Percentiles rank a stretch among this genome's conserved stretches.
These are phyloP conservation scores for Wallacemonas sp. DNA, from an alignment of 208 protist species.

Conservation along the genomic window DNA sequence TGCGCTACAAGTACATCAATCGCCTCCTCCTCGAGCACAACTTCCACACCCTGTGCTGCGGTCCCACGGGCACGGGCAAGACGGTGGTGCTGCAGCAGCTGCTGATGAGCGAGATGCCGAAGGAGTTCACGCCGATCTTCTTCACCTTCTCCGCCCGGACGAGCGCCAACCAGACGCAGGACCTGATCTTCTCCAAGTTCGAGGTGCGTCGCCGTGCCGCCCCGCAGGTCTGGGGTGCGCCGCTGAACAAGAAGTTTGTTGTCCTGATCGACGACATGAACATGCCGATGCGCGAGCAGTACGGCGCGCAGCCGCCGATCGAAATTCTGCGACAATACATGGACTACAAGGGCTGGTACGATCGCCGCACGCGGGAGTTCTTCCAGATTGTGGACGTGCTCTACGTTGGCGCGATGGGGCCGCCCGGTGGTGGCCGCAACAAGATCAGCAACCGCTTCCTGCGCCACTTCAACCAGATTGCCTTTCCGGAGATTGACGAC, in stretches of 20 bases:
- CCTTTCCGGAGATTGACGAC: conserved; percentile 96
- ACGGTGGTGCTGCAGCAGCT: conserved; percentile 95
- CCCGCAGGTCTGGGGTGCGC: conserved; percentile 96
- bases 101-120: conserved; percentile 93
- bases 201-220: conserved; percentile 95
- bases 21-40: conserved; percentile 89
- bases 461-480: conserved; percentile 98
- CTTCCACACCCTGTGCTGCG: conserved; percentile 95
- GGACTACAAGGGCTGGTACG: conserved; percentile 98
- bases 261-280: conserved; percentile 99
- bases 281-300: conserved; percentile 98
- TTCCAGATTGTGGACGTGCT: conserved; percentile 96
- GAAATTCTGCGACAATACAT: conserved; percentile 98
- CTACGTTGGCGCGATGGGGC: conserved; percentile 96
- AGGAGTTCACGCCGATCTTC: conserved; percentile 95
- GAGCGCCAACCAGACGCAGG: conserved; percentile 97
- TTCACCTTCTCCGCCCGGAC: conserved; percentile 98
- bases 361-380: conserved; percentile 94
- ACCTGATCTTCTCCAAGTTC: conserved; percentile 97
- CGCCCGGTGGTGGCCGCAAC: conserved; percentile 96
- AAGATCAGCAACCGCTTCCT: conserved; percentile 96
- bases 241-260: conserved; percentile 96
- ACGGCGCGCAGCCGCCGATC: conserved; percentile 98
- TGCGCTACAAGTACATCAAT: conserved; percentile 96
- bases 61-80: conserved; percentile 98